Base-by-base conservation (phyloP, 1,284 basidiomycete species). In the Puccinia novopanici region DNA sequence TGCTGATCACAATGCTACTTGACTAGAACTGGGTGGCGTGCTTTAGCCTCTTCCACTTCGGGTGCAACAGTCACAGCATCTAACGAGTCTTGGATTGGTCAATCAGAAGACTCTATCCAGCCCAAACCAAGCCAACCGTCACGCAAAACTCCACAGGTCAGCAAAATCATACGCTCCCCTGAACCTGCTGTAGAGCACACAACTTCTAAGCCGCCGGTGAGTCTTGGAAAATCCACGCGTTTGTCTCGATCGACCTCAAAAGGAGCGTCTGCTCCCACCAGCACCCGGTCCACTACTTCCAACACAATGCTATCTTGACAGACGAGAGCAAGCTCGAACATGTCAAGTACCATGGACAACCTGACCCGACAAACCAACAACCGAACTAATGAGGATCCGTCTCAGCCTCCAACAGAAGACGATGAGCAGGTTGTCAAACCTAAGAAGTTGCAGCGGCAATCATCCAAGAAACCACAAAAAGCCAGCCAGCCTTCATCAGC, bases 231-330 rank as follows among this genome's bases (percentile, higher is more conserved):
- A 75, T 42, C 52, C 19, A 59, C 54, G 34, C 54, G 57, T 34
- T 57, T 61, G 15, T 75, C 73, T 9, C 73, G 73, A 59, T 75
- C 73, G 17, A 61, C 73, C 30, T 75, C 73, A 17, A 75, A 61
- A n/a, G 54, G 30, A 37, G 50, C 73, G n/a, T 61, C 73, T 45
- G 37, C 73, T 24, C 19, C 73, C 42, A 24, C 73, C 2, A 75
- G 57, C 73, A 57, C 27, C 15, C 73, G 73, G 12, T 57, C 54
- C 4, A 24, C 55, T 22, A 19, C 42, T 15, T 59, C 54, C 57
- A 34, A 73, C 37, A 37, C 71, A 2, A n/a, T 13, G 55, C 42
- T 27, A 0, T 42, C 45, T 17, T 40, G 61, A 1, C 40, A 57
- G 30, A 57, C 55, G 22, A 61, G 73, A 61, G 73, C 55, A 10